Conservation (phyloP, 2,329 filamentous ascomycete genomes). For the Lecanicillium sp. region DNA sequence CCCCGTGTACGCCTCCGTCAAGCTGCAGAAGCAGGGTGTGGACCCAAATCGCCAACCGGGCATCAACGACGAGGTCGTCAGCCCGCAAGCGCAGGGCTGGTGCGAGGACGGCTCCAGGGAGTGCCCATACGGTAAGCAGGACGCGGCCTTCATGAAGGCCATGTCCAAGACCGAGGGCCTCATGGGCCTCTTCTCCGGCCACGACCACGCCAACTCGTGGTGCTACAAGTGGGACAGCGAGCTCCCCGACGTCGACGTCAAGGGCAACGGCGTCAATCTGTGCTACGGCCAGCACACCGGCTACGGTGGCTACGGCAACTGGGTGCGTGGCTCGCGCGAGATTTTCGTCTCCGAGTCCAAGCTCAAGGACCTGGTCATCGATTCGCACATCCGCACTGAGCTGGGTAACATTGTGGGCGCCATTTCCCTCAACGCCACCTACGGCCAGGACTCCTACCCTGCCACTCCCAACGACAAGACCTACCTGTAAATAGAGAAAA, state of each 20-base stretch:
- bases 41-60: slow-evolving; percentile 25
- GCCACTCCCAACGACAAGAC: slow-evolving; percentile 27
- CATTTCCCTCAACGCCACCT: slow-evolving; percentile 50
- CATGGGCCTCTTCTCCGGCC: slow-evolving; percentile 49
- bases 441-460: slow-evolving; percentile 46
- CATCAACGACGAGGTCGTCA: slow-evolving; percentile 28
- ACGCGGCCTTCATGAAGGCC: slow-evolving; percentile 51
- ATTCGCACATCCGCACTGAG: slow-evolving; percentile 54
- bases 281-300: slow-evolving; percentile 56
- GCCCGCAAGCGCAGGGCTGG: slow-evolving; percentile 29
- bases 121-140: slow-evolving; percentile 35
- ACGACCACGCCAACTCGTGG: slow-evolving; percentile 54
- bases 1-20: slow-evolving; percentile 27
- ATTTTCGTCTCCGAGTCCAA: slow-evolving; percentile 25
- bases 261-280: slow-evolving; percentile 27
- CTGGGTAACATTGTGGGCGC: slow-evolving; percentile 40
- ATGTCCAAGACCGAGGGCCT: slow-evolving; percentile 43
- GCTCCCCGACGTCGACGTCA: slow-evolving; percentile 17
- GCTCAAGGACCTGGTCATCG: slow-evolving; percentile 35
- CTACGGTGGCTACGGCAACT: slow-evolving; percentile 58
- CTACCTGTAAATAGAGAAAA: slow-evolving; percentile 9
- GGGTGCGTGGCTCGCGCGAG: slow-evolving; percentile 47
- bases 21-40: slow-evolving; percentile 22
- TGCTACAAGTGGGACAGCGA: slow-evolving; percentile 34
- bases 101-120: slow-evolving; percentile 22